Conservation (phyloP, 805 yeast species). For the Starmerella davenportii region DNA sequence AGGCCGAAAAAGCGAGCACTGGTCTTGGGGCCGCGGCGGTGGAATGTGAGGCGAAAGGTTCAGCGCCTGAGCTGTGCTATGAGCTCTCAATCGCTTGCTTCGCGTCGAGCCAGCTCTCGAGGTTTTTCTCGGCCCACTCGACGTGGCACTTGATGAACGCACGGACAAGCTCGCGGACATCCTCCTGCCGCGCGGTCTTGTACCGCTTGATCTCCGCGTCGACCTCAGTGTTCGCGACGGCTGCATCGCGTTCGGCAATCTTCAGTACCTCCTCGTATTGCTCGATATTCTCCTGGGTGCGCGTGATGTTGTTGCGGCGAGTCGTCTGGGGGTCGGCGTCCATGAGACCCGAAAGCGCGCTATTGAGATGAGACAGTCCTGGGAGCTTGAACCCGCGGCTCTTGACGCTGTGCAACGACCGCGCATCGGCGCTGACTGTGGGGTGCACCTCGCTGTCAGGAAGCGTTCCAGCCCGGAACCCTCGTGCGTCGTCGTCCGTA, state of each 20-base stretch:
- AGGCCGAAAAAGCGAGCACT: too few relatives aligned
- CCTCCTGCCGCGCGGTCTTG: conserved; percentile 32
- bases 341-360: conserved; percentile 39
- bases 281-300: conserved; percentile 29
- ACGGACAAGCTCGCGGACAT: conserved; percentile 33
- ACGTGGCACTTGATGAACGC: conserved; percentile 39
- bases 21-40: too few relatives aligned
- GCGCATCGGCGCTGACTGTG: too few relatives aligned
- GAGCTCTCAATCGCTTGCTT: conserved; percentile 18
- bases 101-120: conserved; percentile 53
- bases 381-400: conserved; percentile 24
- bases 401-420: not conserved
- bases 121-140: conserved; percentile 50
- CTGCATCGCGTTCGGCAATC: conserved; percentile 37
- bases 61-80: too few relatives aligned
- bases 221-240: conserved; percentile 30
- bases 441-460: conserved; percentile 5
- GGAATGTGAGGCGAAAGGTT: too few relatives aligned
- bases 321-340: conserved; percentile 52
- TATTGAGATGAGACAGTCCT: conserved; percentile 33
- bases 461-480: not conserved
- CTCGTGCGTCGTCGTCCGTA: conserved; percentile 2
- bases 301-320: conserved; percentile 33
- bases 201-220: conserved; percentile 28
- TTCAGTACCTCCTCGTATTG: conserved; percentile 34